Evolutionary conservation across 306 rosid species (phyloP).

Genomic region (Elaeagnus macrophylla): DNA sequence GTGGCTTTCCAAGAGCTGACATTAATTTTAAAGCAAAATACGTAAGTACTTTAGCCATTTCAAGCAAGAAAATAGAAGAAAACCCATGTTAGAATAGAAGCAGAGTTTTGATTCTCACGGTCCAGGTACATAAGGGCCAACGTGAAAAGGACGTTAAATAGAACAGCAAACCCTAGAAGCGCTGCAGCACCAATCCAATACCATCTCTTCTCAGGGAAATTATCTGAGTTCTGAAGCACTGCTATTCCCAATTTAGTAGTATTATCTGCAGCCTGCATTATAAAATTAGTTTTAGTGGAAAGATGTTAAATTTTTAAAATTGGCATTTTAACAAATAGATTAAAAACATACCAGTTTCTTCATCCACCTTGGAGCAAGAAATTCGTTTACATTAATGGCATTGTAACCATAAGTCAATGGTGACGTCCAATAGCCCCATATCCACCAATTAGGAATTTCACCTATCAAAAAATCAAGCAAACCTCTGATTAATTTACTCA

Average conservation of each 20-base stretch:
- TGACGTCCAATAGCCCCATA: constrained; percentile 40
- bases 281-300: too few relatives aligned
- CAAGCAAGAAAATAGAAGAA: neutral
- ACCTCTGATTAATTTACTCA: too few relatives aligned
- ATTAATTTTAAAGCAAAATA: too few relatives aligned
- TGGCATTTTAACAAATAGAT: neutral
- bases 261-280: neutral
- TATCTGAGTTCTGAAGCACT: constrained; percentile 19
- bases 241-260: neutral
- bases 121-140: constrained; percentile 22
- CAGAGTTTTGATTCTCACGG: constrained; percentile 20
- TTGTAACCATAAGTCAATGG: constrained; percentile 35
- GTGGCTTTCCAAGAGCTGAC: too few relatives aligned
- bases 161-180: constrained; percentile 17
- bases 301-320: too few relatives aligned
- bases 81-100: too few relatives aligned
- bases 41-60: neutral
- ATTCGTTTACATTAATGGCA: constrained; percentile 30
- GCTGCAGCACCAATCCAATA: constrained; percentile 40
- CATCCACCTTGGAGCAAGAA: constrained; percentile 16
- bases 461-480: constrained; percentile 1
- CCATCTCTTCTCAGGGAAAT: constrained; percentile 28
- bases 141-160: constrained; percentile 24
- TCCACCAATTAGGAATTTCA: constrained; percentile 34
- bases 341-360: neutral